Base-by-base conservation (phyloP, 2,329 filamentous ascomycete genomes). In the Pleoardoris graminearum region DNA sequence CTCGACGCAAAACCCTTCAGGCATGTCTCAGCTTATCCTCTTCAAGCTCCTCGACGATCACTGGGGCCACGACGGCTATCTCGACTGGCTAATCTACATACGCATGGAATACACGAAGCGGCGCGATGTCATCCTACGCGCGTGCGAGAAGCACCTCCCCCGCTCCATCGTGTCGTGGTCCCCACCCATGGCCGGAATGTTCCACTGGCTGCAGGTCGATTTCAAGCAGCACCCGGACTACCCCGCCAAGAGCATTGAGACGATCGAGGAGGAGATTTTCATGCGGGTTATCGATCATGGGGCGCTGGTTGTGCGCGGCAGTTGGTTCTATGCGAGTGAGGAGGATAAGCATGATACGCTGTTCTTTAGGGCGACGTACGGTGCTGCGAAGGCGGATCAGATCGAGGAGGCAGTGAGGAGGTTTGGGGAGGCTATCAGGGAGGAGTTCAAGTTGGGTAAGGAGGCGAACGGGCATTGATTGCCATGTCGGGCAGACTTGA, bases 311-410 rank as follows among this genome's bases (percentile, higher is more conserved):
- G 91, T 89, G 53, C 83, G 89, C 42, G 94, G 94, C 3, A 92
- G 87, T 42, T 99, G 92, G 92, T 99, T 97, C 81, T 82, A 85
- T 53, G 89, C 92, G 0, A 88, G 94, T 69, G 82, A 81, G 37
- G 79, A 83, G 42, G 80, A 78, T 10, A 71, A 76, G 48, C 77
- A 79, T 45, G 66, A 79, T 75, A 87, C 85, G 23, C 79, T 96
- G 74, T 97, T 90, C 77, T 95, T 97, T 80, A 84, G 94, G 47
- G 86, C 90, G 3, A 99, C 93, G 0, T 99, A 89, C 77, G 92
- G 93, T 0, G 87, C 91, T 32, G 91, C 91, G 2, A 85, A 73
- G 17, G 70, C 68, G 30, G 76, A 77, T 45, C 73, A 77, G 74
- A 80, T 81, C 56, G 69, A 78, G 14, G 78, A 80, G 68, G 79